A percentile compares a stretch with the other conserved stretches of the same genome.
These are phyloP conservation scores for Saccharomyces hybrid DNA, from an alignment of 1,139 yeast genomes.

Conservation along the genomic window DNA sequence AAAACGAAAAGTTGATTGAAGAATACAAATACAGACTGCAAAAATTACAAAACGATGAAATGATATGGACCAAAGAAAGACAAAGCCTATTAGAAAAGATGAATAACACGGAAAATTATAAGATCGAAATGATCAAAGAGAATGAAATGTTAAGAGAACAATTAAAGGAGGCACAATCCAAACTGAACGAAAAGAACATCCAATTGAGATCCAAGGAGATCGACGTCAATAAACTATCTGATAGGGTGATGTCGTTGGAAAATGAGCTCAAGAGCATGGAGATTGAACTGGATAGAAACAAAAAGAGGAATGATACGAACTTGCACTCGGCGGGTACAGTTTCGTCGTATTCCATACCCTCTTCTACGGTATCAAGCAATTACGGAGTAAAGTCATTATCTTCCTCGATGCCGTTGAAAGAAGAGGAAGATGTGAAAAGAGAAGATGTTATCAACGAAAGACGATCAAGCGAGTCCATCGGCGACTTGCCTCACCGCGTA, in stretches of 20 bases:
- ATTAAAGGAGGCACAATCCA: conserved; percentile 20
- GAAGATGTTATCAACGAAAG: background rate
- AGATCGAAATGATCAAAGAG: conserved; percentile 42
- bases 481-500: conserved; percentile 3
- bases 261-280: conserved; percentile 9
- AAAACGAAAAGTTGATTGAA: background rate
- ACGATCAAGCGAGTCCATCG: background rate
- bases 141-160: conserved; percentile 39
- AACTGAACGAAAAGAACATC: conserved; percentile 17
- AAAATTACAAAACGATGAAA: conserved; percentile 45
- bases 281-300: background rate
- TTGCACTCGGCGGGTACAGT: background rate
- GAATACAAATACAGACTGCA: conserved; percentile 38
- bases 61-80: conserved; percentile 43
- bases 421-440: background rate
- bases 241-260: conserved; percentile 17
- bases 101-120: conserved; percentile 16
- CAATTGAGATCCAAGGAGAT: conserved; percentile 19
- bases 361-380: background rate
- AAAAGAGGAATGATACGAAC: background rate
- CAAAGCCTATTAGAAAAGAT: conserved; percentile 28
- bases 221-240: conserved; percentile 20
- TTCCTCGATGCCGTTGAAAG: background rate
- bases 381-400: background rate
- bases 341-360: background rate